A percentile compares a stretch with the other conserved stretches of the same genome.
These are phyloP conservation scores for Leucocoprinus leucothites DNA, from an alignment of 768 basidiomycete genomes.

Conservation along the genomic window DNA sequence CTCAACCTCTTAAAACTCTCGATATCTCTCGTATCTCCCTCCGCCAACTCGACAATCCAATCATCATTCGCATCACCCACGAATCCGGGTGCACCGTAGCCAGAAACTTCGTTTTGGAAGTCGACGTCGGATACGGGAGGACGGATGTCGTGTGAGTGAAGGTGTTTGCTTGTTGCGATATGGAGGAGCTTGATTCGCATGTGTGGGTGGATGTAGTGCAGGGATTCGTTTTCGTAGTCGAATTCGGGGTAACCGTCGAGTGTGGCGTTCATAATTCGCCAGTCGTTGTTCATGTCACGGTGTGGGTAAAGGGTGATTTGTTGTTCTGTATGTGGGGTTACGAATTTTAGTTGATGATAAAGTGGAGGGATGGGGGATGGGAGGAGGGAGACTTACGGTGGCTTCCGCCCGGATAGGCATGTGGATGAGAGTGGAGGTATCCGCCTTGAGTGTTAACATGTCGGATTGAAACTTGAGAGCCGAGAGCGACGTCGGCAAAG, in stretches of 20 bases:
- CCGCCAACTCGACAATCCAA: constrained; percentile 84
- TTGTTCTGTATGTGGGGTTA: constrained; percentile 62
- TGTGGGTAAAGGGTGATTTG: constrained; percentile 99
- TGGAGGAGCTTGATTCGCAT: constrained; percentile 82
- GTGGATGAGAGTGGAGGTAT: constrained; percentile 94
- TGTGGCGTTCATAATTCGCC: constrained; percentile 82
- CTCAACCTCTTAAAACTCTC: constrained; percentile 69
- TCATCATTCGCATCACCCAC: constrained; percentile 91
- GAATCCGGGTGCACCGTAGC: constrained; percentile 85
- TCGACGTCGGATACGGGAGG: constrained; percentile 97
- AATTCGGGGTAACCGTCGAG: constrained; percentile 30
- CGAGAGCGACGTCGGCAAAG: constrained; percentile 87
- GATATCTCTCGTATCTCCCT: constrained; percentile 58
- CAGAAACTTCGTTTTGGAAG: constrained; percentile 98
- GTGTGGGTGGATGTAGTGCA: constrained; percentile 62
- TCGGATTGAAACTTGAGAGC: constrained; percentile 78
- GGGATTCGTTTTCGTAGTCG: constrained; percentile 48
- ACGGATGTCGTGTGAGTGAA: constrained; percentile 94
- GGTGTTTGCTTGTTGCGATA: constrained; percentile 72
- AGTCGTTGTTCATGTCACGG: constrained; percentile 94
- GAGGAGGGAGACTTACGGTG: constrained; percentile 52
- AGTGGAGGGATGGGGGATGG: neutral
- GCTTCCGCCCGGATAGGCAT: constrained; percentile 87
- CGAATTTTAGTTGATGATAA: constrained; percentile 4
- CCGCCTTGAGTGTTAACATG: constrained; percentile 98